phyloP scores from a whole-genome alignment of 164 flowering plant genomes.

The Brasenia schreberi region DNA sequence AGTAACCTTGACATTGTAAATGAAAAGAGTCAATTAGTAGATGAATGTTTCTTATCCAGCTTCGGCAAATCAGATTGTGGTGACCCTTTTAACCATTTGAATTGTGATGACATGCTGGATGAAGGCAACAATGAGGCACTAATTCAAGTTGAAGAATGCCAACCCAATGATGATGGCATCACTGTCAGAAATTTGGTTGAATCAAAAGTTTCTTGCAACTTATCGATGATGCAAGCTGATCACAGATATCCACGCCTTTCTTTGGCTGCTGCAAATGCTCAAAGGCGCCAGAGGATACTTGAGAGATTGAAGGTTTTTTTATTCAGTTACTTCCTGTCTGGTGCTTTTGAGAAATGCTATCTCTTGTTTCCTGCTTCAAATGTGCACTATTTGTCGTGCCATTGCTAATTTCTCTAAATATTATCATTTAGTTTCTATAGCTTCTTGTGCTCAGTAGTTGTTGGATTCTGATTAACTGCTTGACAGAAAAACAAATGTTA shows the following conservation, averaged over 20 bases:
- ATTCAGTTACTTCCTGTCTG: too few species aligned
- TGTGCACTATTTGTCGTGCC: too few species aligned
- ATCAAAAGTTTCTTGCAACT: constrained; percentile 8
- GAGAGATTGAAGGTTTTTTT: constrained; percentile 42
- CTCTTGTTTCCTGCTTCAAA: too few species aligned
- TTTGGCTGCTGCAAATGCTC: constrained; percentile 20
- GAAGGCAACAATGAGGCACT: constrained; percentile 5
- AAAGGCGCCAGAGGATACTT: constrained; percentile 53
- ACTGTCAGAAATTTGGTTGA: background rate
- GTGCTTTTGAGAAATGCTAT: too few species aligned
- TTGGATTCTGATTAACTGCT: too few species aligned
- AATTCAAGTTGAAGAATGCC: background rate
- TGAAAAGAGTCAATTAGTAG: background rate
- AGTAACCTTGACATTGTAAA: background rate
- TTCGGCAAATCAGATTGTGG: background rate
- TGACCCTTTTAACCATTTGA: constrained; percentile 8
- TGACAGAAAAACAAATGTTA: too few species aligned
- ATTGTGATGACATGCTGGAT: constrained; percentile 10
- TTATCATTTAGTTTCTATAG: too few species aligned
- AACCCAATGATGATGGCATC: background rate
- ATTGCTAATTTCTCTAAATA: too few species aligned
- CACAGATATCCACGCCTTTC: constrained; percentile 33
- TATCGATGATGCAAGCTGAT: constrained; percentile 19
- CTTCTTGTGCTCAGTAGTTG: too few species aligned
- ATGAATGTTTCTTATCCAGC: background rate